Percentiles rank a stretch among this genome's conserved stretches.
These are phyloP conservation scores for Lichtheimia ornata DNA, from an alignment of 371 early-diverging fungal genomes.

Conservation along the genomic window DNA sequence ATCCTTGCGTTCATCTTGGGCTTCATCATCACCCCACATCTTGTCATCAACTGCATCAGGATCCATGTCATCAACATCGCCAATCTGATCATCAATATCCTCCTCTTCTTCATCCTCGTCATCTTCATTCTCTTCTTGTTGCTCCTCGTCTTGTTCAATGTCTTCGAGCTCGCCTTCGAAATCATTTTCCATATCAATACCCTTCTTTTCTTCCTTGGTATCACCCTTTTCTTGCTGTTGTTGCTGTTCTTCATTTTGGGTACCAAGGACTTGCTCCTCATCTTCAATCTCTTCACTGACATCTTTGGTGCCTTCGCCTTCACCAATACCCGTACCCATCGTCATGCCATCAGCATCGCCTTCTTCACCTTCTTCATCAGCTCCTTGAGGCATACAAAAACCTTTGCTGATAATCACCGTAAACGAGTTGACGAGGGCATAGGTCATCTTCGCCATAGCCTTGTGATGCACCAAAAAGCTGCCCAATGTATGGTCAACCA, in stretches of 20 bases:
- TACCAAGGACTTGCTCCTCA: conserved; percentile 92
- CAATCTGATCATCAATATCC: conserved; percentile 88
- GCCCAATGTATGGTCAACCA: conserved; percentile 61
- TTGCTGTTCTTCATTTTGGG: conserved; percentile 70
- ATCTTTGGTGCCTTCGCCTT: conserved; percentile 93
- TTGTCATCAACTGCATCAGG: conserved; percentile 95
- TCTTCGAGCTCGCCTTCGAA: conserved; percentile 94
- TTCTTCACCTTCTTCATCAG: conserved; percentile 65
- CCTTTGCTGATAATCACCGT: conserved; percentile 78
- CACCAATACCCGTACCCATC: conserved; percentile 93
- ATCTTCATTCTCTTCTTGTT: conserved; percentile 44
- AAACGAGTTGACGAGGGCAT: conserved; percentile 72
- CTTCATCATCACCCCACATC: conserved; percentile 93
- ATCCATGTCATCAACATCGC: conserved; percentile 85
- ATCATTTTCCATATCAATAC: conserved; percentile 96
- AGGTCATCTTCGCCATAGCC: conserved; percentile 64
- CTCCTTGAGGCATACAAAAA: conserved; percentile 77
- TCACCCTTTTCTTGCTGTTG: conserved; percentile 58
- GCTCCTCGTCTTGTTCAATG: conserved; percentile 73
- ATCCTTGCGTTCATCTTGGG: conserved; percentile 71
- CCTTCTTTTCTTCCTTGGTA: conserved; percentile 85
- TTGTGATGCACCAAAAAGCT: conserved; percentile 72
- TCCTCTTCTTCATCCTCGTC: conserved; percentile 63
- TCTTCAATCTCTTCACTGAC: conserved; percentile 96
- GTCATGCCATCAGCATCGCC: conserved; percentile 64